These are phyloP conservation scores for Irpex sp. DNA, from an alignment of 1,284 basidiomycete genomes.

Conservation along the genomic window DNA sequence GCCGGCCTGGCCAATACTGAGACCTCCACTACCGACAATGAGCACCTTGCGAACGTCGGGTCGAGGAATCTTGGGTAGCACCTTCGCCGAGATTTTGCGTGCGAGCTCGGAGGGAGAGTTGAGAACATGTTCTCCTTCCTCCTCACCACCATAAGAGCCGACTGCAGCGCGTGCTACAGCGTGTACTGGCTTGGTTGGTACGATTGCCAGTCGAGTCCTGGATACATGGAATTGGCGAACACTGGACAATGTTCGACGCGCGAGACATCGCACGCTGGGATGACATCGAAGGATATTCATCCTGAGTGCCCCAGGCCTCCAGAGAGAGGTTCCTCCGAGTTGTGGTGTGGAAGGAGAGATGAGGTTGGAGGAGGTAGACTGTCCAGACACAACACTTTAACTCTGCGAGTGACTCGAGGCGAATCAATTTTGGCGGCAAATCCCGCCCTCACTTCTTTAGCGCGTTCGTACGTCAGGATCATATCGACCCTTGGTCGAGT, in stretches of 20 bases:
- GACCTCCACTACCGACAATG: constrained; percentile 94
- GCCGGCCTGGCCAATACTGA: constrained; percentile 97
- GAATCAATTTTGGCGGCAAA: constrained; percentile 1
- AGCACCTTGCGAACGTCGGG: constrained; percentile 94
- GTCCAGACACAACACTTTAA: background rate
- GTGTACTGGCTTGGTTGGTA: constrained; percentile 34
- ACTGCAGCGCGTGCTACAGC: constrained; percentile 27
- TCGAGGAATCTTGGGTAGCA: constrained; percentile 80
- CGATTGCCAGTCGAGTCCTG: constrained; percentile 22
- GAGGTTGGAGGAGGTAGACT: background rate
- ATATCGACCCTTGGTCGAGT: background rate
- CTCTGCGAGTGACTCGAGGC: background rate
- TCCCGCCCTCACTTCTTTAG: background rate
- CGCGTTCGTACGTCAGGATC: background rate
- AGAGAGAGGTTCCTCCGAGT: background rate
- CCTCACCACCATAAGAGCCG: constrained; percentile 24
- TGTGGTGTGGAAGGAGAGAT: background rate
- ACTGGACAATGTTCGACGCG: constrained; percentile 11
- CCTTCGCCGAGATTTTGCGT: constrained; percentile 85
- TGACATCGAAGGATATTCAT: constrained; percentile 16
- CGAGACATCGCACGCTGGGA: constrained; percentile 17
- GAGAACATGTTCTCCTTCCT: constrained; percentile 76
- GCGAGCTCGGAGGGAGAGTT: constrained; percentile 92
- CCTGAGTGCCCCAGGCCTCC: constrained; percentile 5
- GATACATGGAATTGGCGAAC: constrained; percentile 30